phyloP scores from a whole-genome alignment of 2,329 filamentous ascomycete genomes.

The Trichoderma koningii region DNA sequence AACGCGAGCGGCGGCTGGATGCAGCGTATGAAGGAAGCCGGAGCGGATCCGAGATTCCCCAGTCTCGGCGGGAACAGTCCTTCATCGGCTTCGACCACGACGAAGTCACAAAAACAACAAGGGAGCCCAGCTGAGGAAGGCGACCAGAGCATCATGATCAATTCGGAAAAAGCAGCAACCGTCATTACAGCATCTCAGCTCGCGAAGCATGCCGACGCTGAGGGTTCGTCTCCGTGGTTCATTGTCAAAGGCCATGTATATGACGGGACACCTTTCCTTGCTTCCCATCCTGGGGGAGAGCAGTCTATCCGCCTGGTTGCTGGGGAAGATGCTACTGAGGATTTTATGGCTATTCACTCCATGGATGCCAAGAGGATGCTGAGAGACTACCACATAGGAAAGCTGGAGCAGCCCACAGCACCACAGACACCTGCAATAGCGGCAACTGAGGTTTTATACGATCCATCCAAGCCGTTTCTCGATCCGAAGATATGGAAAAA shows the following conservation, averaged over 20 bases:
- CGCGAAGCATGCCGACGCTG: slow-evolving; percentile 46
- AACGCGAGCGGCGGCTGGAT: slow-evolving; percentile 85
- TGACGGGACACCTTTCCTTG: slow-evolving; percentile 76
- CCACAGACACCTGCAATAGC: neutral
- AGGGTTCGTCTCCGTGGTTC: slow-evolving; percentile 73
- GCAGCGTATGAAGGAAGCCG: slow-evolving; percentile 82
- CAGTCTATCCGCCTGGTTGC: slow-evolving; percentile 69
- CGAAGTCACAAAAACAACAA: neutral
- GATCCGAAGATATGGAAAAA: slow-evolving; percentile 8
- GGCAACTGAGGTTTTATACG: neutral
- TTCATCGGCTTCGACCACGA: slow-evolving; percentile 47
- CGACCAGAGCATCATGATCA: neutral
- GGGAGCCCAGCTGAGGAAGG: slow-evolving; percentile 31
- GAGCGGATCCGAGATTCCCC: slow-evolving; percentile 70
- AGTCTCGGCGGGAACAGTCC: slow-evolving; percentile 58
- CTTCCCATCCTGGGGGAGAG: slow-evolving; percentile 29
- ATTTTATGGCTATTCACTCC: slow-evolving; percentile 74
- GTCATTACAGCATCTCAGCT: slow-evolving; percentile 28
- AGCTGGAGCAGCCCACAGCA: neutral
- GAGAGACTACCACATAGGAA: slow-evolving; percentile 3
- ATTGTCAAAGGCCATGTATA: slow-evolving; percentile 87
- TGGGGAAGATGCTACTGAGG: slow-evolving; percentile 87
- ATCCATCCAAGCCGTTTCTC: neutral
- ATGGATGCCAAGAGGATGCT: slow-evolving; percentile 73
- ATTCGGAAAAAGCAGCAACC: neutral